These are phyloP conservation scores for Saprolegnia parasitica DNA, from an alignment of 352 stramenopile genomes.

Conservation along the genomic window DNA sequence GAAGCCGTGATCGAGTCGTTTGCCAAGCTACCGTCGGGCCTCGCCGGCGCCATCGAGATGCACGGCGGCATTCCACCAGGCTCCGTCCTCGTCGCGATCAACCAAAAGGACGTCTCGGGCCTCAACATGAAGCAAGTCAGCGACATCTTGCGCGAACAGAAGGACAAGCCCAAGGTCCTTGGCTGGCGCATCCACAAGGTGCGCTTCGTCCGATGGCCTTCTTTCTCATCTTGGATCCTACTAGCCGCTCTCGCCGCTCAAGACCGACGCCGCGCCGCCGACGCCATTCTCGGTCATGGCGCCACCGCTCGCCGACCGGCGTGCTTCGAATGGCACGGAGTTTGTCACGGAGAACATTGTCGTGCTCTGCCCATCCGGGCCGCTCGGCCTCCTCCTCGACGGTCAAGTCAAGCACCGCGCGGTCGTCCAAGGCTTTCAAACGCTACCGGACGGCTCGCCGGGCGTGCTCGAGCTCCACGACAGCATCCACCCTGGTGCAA, in stretches of 20 bases:
- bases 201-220: background rate
- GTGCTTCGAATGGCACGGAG: conserved; percentile 1
- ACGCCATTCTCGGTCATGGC: background rate
- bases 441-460: conserved; percentile 45
- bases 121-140: conserved; percentile 57
- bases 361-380: conserved; percentile 35
- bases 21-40: conserved; percentile 39
- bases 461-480: conserved; percentile 46
- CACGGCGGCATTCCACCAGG: conserved; percentile 40
- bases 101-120: conserved; percentile 48
- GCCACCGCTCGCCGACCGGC: background rate
- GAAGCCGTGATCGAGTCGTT: conserved; percentile 63
- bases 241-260: background rate
- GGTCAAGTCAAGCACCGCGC: conserved; percentile 36
- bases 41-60: conserved; percentile 49
- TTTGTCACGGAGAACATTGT: conserved; percentile 12
- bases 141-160: conserved; percentile 43
- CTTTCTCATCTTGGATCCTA: background rate
- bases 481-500: conserved; percentile 37
- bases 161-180: conserved; percentile 24
- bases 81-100: conserved; percentile 52
- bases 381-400: conserved; percentile 57
- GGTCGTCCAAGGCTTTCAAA: conserved; percentile 56
- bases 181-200: conserved; percentile 20
- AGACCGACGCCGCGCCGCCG: background rate